Evolutionary conservation across 2,329 filamentous ascomycete species (phyloP).

Genomic region (Sclerotinia nivalis): DNA sequence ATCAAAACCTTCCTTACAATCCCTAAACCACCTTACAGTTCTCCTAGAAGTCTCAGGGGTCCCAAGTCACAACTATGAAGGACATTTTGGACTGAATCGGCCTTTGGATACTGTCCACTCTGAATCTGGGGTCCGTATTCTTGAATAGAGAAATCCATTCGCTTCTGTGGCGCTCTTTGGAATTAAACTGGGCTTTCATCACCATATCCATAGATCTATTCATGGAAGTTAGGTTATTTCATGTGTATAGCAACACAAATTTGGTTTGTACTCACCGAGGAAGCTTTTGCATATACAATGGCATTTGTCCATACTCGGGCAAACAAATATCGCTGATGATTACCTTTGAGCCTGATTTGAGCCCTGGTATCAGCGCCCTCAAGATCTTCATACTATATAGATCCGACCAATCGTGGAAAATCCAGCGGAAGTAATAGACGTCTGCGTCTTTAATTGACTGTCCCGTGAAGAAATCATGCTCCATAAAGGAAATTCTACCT

Average conservation of each 20-base stretch:
- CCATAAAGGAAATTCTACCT: neutral
- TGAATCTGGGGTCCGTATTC: neutral
- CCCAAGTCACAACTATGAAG: neutral
- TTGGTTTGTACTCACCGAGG: neutral
- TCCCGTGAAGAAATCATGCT: constrained; percentile 10
- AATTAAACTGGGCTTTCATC: constrained; percentile 8
- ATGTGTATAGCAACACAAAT: neutral
- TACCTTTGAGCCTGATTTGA: constrained; percentile 30
- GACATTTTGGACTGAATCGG: neutral
- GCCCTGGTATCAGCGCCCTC: constrained; percentile 33
- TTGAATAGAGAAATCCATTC: neutral
- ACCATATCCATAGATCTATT: neutral
- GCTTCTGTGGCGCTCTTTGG: neutral
- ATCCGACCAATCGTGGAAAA: constrained; percentile 44
- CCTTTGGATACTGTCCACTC: neutral
- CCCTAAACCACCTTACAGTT: no score
- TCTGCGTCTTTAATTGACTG: constrained; percentile 40
- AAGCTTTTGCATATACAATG: neutral
- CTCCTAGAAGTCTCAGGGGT: neutral
- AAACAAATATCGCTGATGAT: neutral
- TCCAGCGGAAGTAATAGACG: constrained; percentile 40
- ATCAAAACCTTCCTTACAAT: no score
- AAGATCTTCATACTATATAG: constrained; percentile 39
- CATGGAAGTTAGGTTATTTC: neutral
- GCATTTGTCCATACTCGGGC: neutral